Conservation (phyloP, 345 rosid genomes). For the Cochlearia excelsa region DNA sequence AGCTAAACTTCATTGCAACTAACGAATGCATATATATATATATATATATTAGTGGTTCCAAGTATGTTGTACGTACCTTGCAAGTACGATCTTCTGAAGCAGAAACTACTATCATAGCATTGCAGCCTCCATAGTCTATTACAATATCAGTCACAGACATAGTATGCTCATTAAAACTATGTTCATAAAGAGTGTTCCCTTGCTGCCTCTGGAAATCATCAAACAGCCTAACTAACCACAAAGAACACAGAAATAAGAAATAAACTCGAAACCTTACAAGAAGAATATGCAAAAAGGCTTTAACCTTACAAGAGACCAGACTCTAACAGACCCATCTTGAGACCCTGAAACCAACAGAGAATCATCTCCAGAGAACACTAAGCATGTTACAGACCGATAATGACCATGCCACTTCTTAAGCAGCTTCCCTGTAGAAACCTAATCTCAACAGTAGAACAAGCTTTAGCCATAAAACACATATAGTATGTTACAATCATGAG, state of each 20-base stretch:
- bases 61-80: constrained; percentile 59
- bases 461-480: neutral
- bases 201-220: constrained; percentile 55
- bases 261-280: neutral
- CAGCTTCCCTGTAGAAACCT: constrained; percentile 77
- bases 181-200: constrained; percentile 53
- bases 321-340: constrained; percentile 70
- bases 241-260: constrained; percentile 10
- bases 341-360: constrained; percentile 80
- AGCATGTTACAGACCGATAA: constrained; percentile 63
- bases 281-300: constrained; percentile 3
- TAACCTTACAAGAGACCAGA: constrained; percentile 79
- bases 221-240: constrained; percentile 55
- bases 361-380: constrained; percentile 71
- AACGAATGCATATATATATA: neutral
- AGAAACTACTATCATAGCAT: constrained; percentile 66
- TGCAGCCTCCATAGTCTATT: constrained; percentile 63
- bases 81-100: constrained; percentile 86
- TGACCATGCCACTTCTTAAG: constrained; percentile 88
- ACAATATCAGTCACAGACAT: constrained; percentile 60
- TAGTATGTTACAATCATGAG: neutral
- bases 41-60: neutral
- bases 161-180: constrained; percentile 56
- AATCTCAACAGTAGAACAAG: constrained; percentile 9
- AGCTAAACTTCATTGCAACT: neutral